Percentiles rank a stretch among this genome's conserved stretches.
phyloP scores from a whole-genome alignment of 345 rosid species.

The Eucalyptus leucophloia region DNA sequence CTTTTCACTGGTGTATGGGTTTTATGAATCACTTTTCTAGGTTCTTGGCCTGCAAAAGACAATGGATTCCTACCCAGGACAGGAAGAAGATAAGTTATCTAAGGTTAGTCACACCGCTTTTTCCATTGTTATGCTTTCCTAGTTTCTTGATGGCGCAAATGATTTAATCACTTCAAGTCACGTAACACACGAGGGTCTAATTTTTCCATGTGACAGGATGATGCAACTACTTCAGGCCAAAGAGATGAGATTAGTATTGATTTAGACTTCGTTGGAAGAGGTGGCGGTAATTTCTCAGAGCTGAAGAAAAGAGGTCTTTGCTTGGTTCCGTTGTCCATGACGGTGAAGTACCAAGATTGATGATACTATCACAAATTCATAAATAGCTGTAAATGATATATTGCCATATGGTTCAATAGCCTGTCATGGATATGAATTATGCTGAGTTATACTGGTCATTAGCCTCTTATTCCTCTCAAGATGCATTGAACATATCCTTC shows the following conservation, averaged over 20 bases:
- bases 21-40: not conserved
- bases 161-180: not conserved
- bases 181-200: not conserved
- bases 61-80: constrained; percentile 6
- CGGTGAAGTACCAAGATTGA: constrained; percentile 30
- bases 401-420: not conserved
- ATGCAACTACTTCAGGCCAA: not conserved
- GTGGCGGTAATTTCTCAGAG: constrained; percentile 18
- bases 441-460: not conserved
- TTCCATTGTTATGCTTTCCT: not conserved
- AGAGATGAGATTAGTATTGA: not conserved
- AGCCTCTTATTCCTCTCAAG: not conserved
- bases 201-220: not conserved
- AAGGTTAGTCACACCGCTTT: not conserved
- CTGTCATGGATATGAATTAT: not conserved
- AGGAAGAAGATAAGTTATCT: constrained; percentile 4
- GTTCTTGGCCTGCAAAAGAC: constrained; percentile 3
- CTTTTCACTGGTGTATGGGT: not conserved
- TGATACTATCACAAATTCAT: not conserved
- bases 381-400: not conserved
- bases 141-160: not conserved
- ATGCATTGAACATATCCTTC: not conserved
- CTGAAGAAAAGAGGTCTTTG: constrained; percentile 58
- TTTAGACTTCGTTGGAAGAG: not conserved
- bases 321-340: constrained; percentile 50